Evolutionary conservation across 148 eudicot genomes (phyloP), one percentile per base, ranked within the genome.

Genomic region (Rhododendron mucronatum): DNA sequence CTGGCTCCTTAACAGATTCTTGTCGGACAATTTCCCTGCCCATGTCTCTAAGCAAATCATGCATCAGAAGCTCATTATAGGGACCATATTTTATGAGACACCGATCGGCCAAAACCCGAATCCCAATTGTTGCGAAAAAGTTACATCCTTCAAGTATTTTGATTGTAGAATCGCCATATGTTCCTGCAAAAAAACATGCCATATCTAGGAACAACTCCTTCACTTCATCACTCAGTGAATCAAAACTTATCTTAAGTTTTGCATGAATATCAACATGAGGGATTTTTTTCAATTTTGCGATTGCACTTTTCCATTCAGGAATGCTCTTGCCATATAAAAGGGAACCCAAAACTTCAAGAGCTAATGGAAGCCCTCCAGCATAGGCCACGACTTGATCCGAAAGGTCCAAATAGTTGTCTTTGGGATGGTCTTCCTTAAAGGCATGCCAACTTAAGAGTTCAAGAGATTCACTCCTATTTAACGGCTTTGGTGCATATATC

Each of bases 391-490:
- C 71, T 35, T 84, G 63, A 16, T 75, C 21, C 7, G 69, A 51
- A 35, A 84, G 65, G 23, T 33, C 47, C 26, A n/a, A 11, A 61
- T 51, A 55, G 67, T 53, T 16, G 20, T 75, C 33, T 20, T 44
- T n/a, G 57, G 81, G 81, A 33, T 37, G 3, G n/a, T 76, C 51
- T 76, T 35, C 57, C 50, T 18, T 78, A 28, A 51, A 84, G 20
- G 65, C 50, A 84, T 74, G 81, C 86, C 69, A 39, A 76, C 81
- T 84, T 67, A 84, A 84, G 37, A 30, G 67, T 47, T 79, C 35
- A 26, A 23, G 82, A 23, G 82, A 79, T 48, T 79, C 57, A 47
- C 12, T 3, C 33, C 28, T 45, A 26, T 79, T 47, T n/a, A 79
- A 79, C 5, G 1, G 8, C 11, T 79, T n/a, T 23, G 82, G 83